Evolutionary conservation across 2,329 filamentous ascomycete species (phyloP).

Genomic region (Colletotrichum musae): DNA sequence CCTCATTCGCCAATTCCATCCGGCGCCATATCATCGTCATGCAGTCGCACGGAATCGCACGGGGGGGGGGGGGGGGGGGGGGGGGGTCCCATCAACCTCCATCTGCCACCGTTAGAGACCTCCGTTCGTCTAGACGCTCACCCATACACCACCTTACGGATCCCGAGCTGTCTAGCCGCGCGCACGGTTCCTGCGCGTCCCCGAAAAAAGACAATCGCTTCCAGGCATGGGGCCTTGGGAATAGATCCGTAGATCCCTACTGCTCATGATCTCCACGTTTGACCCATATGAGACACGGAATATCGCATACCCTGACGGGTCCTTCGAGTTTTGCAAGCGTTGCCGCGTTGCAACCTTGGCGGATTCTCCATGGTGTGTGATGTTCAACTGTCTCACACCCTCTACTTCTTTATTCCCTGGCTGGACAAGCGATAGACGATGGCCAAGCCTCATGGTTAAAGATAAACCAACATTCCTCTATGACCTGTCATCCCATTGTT

Average conservation of each 20-base stretch:
- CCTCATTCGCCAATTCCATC: slow-evolving; percentile 6
- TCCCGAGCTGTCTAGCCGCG: not conserved
- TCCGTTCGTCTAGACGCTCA: slow-evolving; percentile 1
- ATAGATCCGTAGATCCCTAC: slow-evolving; percentile 31
- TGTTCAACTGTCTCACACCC: slow-evolving; percentile 26
- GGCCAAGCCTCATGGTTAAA: slow-evolving; percentile 18
- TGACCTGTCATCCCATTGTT: not conserved
- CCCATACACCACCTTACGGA: not conserved
- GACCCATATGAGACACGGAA: slow-evolving; percentile 28
- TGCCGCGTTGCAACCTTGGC: slow-evolving; percentile 15
- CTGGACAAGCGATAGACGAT: not conserved
- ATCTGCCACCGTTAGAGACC: slow-evolving; percentile 9
- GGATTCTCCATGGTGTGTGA: slow-evolving; percentile 13
- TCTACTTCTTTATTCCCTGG: not conserved
- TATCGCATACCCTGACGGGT: slow-evolving; percentile 10
- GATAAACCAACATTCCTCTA: slow-evolving; percentile 1
- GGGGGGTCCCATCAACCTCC: slow-evolving; percentile 14
- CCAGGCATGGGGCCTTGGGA: slow-evolving; percentile 12
- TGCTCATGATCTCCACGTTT: slow-evolving; percentile 20
- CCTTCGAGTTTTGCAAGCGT: slow-evolving; percentile 13
- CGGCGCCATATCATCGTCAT: not conserved
- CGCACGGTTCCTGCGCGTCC: slow-evolving; percentile 27
- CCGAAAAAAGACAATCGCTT: slow-evolving; percentile 20
- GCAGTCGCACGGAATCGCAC: slow-evolving; percentile 2
- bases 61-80: not conserved